phyloP scores from a whole-genome alignment of 768 basidiomycete species.

The Suillus ampliporus region DNA sequence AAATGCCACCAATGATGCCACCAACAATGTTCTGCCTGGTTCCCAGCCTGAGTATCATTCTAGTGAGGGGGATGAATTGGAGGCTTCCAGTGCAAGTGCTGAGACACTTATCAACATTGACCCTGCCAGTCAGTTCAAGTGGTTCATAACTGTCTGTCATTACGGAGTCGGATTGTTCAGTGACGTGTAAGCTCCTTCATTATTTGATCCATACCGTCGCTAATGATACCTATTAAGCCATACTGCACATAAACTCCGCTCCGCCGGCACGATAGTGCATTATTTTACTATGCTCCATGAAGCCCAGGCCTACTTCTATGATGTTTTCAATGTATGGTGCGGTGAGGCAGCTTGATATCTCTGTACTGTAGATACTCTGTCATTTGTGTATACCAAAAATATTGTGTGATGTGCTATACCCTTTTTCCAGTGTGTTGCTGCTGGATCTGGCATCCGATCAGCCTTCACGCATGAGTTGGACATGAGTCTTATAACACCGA shows the following conservation, averaged over 20 bases:
- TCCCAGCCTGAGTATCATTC: not conserved
- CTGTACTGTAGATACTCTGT: not conserved
- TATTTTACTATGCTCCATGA: not conserved
- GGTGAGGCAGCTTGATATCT: not conserved
- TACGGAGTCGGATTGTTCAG: not conserved
- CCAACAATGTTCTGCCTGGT: not conserved
- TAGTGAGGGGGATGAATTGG: not conserved
- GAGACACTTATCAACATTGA: not conserved
- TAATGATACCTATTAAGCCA: not conserved
- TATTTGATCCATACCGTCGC: not conserved
- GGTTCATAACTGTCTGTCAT: not conserved
- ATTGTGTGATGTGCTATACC: not conserved
- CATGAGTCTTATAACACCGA: too few species aligned
- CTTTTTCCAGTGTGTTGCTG: conserved; percentile 1
- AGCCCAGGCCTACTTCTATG: not conserved
- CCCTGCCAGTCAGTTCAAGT: not conserved
- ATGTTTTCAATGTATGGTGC: not conserved
- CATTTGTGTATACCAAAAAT: not conserved
- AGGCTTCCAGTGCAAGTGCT: not conserved
- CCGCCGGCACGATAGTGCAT: not conserved
- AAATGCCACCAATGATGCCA: not conserved
- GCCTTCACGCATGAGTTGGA: conserved; percentile 1
- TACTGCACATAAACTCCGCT: not conserved
- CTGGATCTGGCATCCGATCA: not conserved
- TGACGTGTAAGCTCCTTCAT: not conserved